Evolutionary conservation across 164 flowering plant genomes (phyloP).

Genomic region (Tetrastigma voinierianum): DNA sequence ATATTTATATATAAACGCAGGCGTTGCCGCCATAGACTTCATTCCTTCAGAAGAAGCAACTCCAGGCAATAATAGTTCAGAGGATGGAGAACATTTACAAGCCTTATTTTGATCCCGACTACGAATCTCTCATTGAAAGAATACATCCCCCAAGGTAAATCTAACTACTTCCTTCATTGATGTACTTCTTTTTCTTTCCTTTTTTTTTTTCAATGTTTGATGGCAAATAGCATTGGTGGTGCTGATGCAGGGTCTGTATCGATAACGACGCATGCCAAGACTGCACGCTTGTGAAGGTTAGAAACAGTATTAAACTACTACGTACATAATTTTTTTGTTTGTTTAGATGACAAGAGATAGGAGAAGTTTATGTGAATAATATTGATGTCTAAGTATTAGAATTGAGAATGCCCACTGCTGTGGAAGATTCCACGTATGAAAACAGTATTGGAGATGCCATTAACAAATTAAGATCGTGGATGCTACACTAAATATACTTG

Average conservation of each 20-base stretch:
- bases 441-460: too few species aligned
- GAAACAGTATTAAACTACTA: background rate
- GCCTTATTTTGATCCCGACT: constrained; percentile 70
- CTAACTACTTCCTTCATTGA: background rate
- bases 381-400: too few species aligned
- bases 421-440: background rate
- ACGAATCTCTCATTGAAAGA: constrained; percentile 67
- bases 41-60: background rate
- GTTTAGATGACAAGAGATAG: too few species aligned
- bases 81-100: constrained; percentile 51
- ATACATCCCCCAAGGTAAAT: constrained; percentile 85
- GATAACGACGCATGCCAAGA: constrained; percentile 72
- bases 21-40: background rate
- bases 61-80: background rate
- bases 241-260: constrained; percentile 63
- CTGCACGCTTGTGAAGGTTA: constrained; percentile 90
- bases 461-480: too few species aligned
- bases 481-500: too few species aligned
- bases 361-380: too few species aligned
- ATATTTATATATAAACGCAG: background rate
- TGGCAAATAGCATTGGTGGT: background rate
- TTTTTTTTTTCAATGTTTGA: background rate
- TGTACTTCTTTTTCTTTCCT: background rate
- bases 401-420: background rate
- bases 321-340: too few species aligned